These are phyloP conservation scores for Coffea humblotiana DNA, from an alignment of 305 asterid species.

Conservation along the genomic window DNA sequence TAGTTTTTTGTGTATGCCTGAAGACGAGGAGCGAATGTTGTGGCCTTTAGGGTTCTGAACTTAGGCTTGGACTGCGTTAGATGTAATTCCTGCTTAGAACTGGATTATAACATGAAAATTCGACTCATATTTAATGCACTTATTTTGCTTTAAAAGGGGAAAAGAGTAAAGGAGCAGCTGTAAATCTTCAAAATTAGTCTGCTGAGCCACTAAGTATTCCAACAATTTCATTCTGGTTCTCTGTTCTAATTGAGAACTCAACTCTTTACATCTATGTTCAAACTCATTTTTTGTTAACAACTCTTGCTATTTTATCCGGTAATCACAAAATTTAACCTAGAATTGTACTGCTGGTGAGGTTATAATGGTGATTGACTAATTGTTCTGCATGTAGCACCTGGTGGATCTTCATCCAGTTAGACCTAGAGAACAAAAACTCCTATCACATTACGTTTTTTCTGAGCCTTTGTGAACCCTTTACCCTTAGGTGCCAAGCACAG, in stretches of 20 bases:
- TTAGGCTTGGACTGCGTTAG: background rate
- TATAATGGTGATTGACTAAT: background rate
- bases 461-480: background rate
- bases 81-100: background rate
- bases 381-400: background rate
- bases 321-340: too few relatives aligned
- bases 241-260: too few relatives aligned
- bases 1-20: background rate
- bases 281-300: too few relatives aligned
- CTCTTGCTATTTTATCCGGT: too few relatives aligned
- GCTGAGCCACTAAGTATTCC: too few relatives aligned
- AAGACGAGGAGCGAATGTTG: background rate
- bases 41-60: background rate
- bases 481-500: background rate
- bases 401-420: background rate
- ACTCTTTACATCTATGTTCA: too few relatives aligned
- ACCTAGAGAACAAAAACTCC: background rate
- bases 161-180: too few relatives aligned
- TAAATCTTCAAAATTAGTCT: too few relatives aligned
- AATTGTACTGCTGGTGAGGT: background rate
- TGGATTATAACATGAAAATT: background rate
- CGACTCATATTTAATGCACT: too few relatives aligned
- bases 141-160: too few relatives aligned
- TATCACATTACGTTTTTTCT: background rate
- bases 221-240: too few relatives aligned